Conservation (phyloP, 192 early-diverging fungal genomes). For the Endogone sp. region DNA sequence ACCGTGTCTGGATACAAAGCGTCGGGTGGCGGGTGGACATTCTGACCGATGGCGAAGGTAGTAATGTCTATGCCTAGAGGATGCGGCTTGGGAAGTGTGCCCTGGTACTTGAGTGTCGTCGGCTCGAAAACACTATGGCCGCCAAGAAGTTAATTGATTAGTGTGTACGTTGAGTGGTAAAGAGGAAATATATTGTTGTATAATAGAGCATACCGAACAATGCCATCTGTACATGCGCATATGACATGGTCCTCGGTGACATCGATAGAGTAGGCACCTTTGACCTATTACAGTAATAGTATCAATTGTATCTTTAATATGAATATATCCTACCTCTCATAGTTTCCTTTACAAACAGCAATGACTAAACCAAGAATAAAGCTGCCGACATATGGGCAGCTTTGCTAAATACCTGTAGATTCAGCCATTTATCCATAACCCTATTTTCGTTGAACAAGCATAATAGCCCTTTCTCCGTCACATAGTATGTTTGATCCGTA, state of each 20-base stretch:
- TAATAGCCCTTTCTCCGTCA: conserved; percentile 65
- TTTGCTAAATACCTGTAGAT: conserved; percentile 58
- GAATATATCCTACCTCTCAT: neutral
- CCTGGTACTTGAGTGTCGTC: conserved; percentile 60
- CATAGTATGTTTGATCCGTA: conserved; percentile 50
- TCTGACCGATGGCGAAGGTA: conserved; percentile 5
- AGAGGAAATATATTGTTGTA: neutral
- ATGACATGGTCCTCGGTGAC: conserved; percentile 56
- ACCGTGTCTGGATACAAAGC: conserved; percentile 55
- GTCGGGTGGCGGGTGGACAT: conserved; percentile 17
- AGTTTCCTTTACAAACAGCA: neutral
- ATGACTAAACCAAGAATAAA: no score
- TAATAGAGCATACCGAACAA: conserved; percentile 49
- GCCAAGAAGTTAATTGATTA: neutral
- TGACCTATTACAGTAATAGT: conserved; percentile 37
- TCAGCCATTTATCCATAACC: conserved; percentile 78
- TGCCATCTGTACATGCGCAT: conserved; percentile 75
- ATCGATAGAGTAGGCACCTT: conserved; percentile 54
- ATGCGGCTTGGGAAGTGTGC: conserved; percentile 68
- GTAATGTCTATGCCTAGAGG: conserved; percentile 55
- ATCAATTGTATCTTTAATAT: no score
- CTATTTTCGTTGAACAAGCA: conserved; percentile 60
- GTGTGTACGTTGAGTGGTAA: no score
- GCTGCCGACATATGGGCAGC: neutral
- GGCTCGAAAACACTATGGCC: conserved; percentile 67